These are phyloP conservation scores for Schrenkiella parvula DNA, from an alignment of 345 rosid species.

Conservation along the genomic window DNA sequence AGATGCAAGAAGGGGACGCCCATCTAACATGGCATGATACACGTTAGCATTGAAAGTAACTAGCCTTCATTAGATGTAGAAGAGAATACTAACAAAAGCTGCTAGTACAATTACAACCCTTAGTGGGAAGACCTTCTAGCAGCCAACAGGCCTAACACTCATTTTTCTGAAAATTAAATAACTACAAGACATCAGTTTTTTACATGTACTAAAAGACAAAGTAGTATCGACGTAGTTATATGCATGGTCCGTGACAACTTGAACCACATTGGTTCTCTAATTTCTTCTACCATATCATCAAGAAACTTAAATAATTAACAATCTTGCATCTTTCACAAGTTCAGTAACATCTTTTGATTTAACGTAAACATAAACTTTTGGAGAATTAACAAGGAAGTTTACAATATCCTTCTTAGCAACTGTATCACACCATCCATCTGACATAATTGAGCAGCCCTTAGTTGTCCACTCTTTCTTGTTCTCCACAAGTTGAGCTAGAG, in stretches of 20 bases:
- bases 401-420: background rate
- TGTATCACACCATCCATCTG: background rate
- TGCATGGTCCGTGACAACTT: too few species aligned
- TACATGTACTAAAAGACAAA: constrained; percentile 82
- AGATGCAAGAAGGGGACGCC: constrained; percentile 91
- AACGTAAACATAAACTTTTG: background rate
- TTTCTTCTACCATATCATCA: too few species aligned
- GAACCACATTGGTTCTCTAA: too few species aligned
- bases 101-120: background rate
- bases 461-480: background rate
- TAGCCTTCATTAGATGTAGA: background rate
- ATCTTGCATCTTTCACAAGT: too few species aligned
- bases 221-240: too few species aligned
- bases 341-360: background rate
- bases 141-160: too few species aligned
- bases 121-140: background rate
- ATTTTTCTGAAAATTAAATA: background rate
- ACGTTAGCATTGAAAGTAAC: too few species aligned
- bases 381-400: background rate
- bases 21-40: constrained; percentile 64
- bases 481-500: background rate
- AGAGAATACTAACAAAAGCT: background rate
- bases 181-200: constrained; percentile 1
- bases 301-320: too few species aligned
- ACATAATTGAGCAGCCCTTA: background rate